phyloP scores from a whole-genome alignment of 768 basidiomycete genomes.

The Trametes meyenii region DNA sequence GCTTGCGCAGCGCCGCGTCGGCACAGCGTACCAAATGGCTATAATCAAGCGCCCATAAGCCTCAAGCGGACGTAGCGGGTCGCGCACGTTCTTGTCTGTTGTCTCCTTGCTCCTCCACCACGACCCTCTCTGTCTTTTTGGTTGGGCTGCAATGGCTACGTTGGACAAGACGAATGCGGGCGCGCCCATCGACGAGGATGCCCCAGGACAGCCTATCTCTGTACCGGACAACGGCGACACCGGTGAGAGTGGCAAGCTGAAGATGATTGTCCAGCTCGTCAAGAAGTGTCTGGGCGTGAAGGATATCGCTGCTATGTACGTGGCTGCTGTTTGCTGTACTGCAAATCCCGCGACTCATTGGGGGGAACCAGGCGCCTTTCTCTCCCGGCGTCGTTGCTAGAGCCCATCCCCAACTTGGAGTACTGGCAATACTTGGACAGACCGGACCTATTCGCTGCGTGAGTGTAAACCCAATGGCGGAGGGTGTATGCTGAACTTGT shows the following conservation, averaged over 20 bases:
- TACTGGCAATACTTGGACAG: constrained; percentile 95
- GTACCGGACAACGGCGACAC: constrained; percentile 70
- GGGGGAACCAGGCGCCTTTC: constrained; percentile 73
- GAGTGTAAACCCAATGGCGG: constrained; percentile 37
- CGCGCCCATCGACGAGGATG: constrained; percentile 29
- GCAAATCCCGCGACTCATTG: neutral
- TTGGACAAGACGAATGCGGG: constrained; percentile 18
- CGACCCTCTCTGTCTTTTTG: neutral
- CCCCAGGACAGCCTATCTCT: constrained; percentile 54
- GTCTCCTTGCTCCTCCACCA: neutral
- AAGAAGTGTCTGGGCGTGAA: constrained; percentile 93
- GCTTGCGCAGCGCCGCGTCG: neutral
- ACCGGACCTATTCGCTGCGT: constrained; percentile 92
- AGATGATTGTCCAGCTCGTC: constrained; percentile 90
- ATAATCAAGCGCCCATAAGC: constrained; percentile 2
- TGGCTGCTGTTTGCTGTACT: constrained; percentile 24
- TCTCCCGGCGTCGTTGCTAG: constrained; percentile 88
- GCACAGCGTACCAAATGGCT: neutral
- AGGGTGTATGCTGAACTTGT: neutral
- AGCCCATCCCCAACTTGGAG: constrained; percentile 94
- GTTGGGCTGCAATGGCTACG: constrained; percentile 5
- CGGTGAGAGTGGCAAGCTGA: constrained; percentile 89
- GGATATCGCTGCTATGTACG: constrained; percentile 92
- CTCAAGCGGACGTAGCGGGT: neutral
- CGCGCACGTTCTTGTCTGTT: constrained; percentile 20